These are phyloP conservation scores for Saitozyma sp. DNA, from an alignment of 768 basidiomycete genomes.

Conservation along the genomic window DNA sequence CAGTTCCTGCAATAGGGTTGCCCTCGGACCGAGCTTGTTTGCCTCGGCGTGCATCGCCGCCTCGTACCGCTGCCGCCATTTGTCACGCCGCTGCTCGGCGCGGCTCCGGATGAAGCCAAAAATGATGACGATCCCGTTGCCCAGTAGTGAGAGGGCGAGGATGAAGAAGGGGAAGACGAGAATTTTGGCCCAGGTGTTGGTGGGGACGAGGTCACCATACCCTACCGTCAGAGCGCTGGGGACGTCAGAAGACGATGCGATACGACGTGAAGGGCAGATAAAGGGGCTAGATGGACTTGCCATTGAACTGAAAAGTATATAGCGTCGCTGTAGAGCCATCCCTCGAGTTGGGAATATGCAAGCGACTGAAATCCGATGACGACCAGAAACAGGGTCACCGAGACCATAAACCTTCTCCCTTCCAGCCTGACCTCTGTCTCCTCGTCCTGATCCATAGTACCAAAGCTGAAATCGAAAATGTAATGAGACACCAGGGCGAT, in stretches of 20 bases:
- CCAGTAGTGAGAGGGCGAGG: conserved; percentile 50
- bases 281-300: conserved; percentile 5
- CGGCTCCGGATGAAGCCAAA: conserved; percentile 40
- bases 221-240: conserved; percentile 32
- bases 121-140: conserved; percentile 47
- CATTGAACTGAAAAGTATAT: conserved; percentile 9
- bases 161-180: conserved; percentile 47
- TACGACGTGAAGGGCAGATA: too few species aligned
- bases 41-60: conserved; percentile 34
- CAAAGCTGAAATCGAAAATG: conserved; percentile 24
- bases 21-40: conserved; percentile 25
- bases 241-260: too few species aligned
- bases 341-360: conserved; percentile 46
- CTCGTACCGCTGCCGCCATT: conserved; percentile 47
- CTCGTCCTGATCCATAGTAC: not conserved
- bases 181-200: conserved; percentile 34
- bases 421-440: conserved; percentile 19
- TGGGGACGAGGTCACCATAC: conserved; percentile 36
- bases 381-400: conserved; percentile 34
- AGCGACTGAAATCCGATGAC: conserved; percentile 47
- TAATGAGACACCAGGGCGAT: conserved; percentile 38
- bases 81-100: conserved; percentile 28
- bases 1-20: conserved; percentile 47
- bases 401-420: conserved; percentile 43
- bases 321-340: conserved; percentile 47